A percentile compares a stretch with the other conserved stretches of the same genome.
Conservation (phyloP, 257 asterid genomes). For the Phtheirospermum japonicum region DNA sequence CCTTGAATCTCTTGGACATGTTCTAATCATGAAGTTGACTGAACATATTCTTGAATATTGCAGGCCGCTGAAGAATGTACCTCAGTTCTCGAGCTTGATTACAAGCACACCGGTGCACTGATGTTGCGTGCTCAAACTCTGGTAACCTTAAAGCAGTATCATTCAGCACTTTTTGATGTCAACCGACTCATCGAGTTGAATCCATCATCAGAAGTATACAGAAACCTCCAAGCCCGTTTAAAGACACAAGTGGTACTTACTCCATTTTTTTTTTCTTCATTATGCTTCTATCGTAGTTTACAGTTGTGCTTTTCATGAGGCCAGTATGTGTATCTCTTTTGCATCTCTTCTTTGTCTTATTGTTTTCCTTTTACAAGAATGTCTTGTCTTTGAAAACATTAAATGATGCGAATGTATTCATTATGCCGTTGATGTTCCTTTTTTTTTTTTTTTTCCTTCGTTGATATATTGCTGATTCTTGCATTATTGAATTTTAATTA, state of each 20-base stretch:
- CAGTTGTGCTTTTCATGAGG: conserved; percentile 14
- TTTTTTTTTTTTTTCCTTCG: not conserved
- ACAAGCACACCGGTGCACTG: conserved; percentile 89
- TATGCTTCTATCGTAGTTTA: conserved; percentile 18
- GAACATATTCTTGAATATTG: conserved; percentile 17
- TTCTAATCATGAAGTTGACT: not conserved
- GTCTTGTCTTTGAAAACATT: not conserved
- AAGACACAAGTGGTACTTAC: conserved; percentile 75
- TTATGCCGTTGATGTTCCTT: not conserved
- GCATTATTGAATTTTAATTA: too few species aligned
- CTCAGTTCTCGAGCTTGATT: conserved; percentile 91
- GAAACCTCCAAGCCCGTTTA: conserved; percentile 68
- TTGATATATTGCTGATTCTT: too few species aligned
- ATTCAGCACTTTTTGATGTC: conserved; percentile 92
- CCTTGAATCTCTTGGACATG: not conserved
- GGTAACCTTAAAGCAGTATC: conserved; percentile 89
- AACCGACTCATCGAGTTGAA: conserved; percentile 81
- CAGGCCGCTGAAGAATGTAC: conserved; percentile 99
- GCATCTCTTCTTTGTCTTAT: conserved; percentile 6
- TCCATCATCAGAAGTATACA: conserved; percentile 85
- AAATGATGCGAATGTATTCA: not conserved
- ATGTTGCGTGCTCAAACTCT: conserved; percentile 97
- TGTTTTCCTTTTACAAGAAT: conserved; percentile 8
- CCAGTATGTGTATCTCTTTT: not conserved
- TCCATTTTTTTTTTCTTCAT: conserved; percentile 20